Base-by-base conservation (phyloP, 306 rosid species). In the Ormosia semicastrata region DNA sequence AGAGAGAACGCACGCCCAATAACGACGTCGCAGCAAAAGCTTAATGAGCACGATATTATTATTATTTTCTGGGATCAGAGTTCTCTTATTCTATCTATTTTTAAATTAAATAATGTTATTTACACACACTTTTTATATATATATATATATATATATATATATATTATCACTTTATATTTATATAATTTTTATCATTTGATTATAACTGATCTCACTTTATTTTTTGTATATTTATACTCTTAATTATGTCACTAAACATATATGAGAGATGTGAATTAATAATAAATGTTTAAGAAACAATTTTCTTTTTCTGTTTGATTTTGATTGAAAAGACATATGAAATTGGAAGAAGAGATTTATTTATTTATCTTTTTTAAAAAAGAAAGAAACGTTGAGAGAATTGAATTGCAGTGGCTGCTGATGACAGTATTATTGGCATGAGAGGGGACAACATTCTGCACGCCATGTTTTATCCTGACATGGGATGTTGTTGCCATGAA, bases 401-500 rank as follows among this genome's bases (percentile, higher is more conserved):
- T 7, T 62, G 54, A 50, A 65, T 37, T 18, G 40, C 49, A n/a
- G 41, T 44, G 47, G 89, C 79, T 56, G 78, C 54, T 76, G 85
- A 76, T 60, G 86, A 79, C 44, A 60, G 46, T 70, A 63, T 47
- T 49, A 57, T 34, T 69, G 87, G 70, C 76, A 76, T 60, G 86
- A 87, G 78, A 78, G 75, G 80, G 75, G 86, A 70, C 89, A 82
- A 76, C 75, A 70, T 66, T 78, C 62, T 86, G 93, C 85, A 86
- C 85, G 57, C 77, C 79, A 63, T 72, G 88, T 87, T 52, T 75
- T 76, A 59, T 79, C 59, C 37, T 47, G 78, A 63, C 92, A 58
- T 80, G 83, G 83, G 84, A 57, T 83, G 89, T 86, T 66, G 75
- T 85, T 67, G 85, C 90, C 41, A 82, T 36, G 90, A 79, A 53